Conservation (phyloP, 306 rosid species). For the Cucurbita maxima region DNA sequence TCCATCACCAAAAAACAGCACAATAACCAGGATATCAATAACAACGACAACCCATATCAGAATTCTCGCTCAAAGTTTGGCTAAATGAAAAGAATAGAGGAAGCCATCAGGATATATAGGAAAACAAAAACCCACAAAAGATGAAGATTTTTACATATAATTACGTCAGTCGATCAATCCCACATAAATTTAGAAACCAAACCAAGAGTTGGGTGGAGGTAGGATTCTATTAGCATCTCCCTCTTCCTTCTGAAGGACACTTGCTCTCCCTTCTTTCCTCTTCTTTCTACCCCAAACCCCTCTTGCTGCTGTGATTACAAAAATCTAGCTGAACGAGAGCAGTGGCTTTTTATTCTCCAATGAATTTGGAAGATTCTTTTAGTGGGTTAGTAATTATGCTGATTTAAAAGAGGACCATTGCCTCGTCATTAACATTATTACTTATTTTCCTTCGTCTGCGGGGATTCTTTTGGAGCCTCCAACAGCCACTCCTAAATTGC, state of each 20-base stretch:
- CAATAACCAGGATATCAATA: neutral
- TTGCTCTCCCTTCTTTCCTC: neutral
- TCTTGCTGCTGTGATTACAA: conserved; percentile 13
- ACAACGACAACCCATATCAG: conserved; percentile 5
- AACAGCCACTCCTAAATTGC: conserved; percentile 6
- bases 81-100: neutral
- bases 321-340: conserved; percentile 26
- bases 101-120: neutral
- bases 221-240: conserved; percentile 6
- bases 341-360: conserved; percentile 58
- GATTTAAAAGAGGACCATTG: conserved; percentile 14
- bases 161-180: neutral
- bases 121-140: neutral
- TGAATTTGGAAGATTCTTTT: conserved; percentile 48
- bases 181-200: neutral
- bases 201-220: conserved; percentile 9
- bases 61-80: neutral
- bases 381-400: conserved; percentile 22
- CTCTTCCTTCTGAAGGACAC: neutral
- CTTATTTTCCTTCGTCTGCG: conserved; percentile 6
- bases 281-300: neutral
- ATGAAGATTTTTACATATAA: neutral
- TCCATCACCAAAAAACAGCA: conserved; percentile 28
- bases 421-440: neutral
- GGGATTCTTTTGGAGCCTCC: neutral